A percentile compares a stretch with the other conserved stretches of the same genome.
Evolutionary conservation across 306 rosid species (phyloP).

Genomic region (Rosa rugosa): DNA sequence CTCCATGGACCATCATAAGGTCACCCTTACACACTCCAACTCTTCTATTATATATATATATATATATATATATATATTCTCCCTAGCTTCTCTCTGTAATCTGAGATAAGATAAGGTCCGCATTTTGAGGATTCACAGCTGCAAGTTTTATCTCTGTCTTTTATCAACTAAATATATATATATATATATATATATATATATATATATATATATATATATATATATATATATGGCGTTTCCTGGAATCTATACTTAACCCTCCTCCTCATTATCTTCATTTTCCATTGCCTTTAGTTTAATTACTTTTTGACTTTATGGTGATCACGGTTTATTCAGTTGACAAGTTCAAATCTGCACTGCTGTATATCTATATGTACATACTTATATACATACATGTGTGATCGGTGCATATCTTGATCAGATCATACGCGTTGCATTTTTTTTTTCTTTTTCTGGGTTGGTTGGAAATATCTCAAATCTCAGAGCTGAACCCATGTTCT

Average conservation of each 20-base stretch:
- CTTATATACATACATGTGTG: neutral
- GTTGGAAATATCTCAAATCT: constrained; percentile 17
- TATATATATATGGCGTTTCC: neutral
- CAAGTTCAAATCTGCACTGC: constrained; percentile 9
- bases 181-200: neutral
- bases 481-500: constrained; percentile 19
- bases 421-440: neutral
- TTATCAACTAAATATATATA: constrained; percentile 3
- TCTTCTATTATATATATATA: too few species aligned
- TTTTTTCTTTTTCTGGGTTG: neutral
- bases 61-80: too few species aligned
- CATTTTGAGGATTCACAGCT: constrained; percentile 33
- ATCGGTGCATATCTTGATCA: neutral
- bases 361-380: neutral
- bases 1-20: constrained; percentile 37
- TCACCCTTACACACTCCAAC: constrained; percentile 15
- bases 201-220: neutral
- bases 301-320: neutral
- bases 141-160: constrained; percentile 20
- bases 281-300: neutral
- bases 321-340: constrained; percentile 20
- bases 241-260: neutral
- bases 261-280: constrained; percentile 4
- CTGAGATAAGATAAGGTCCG: constrained; percentile 41
- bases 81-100: neutral